A percentile compares a stretch with the other conserved stretches of the same genome.
Evolutionary conservation across 2,329 filamentous ascomycete genomes (phyloP).

Genomic region (Thyridium curvatum): DNA sequence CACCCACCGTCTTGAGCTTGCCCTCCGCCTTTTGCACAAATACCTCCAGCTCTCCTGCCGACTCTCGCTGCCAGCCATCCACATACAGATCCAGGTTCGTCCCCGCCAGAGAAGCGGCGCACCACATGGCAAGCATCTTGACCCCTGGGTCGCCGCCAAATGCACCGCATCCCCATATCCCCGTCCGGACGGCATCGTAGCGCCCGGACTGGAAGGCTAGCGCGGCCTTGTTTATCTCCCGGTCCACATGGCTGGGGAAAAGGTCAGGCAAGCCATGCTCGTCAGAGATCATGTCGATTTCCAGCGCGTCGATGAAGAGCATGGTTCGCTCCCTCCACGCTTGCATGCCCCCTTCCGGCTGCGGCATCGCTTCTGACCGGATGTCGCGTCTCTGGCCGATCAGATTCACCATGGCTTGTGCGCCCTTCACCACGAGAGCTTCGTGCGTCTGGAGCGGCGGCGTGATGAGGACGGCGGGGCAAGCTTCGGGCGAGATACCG

Average conservation of each 20-base stretch:
- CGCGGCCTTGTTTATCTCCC: slow-evolving; percentile 22
- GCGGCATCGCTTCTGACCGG: slow-evolving; percentile 4
- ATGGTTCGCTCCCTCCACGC: slow-evolving; percentile 18
- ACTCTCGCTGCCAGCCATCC: slow-evolving; percentile 6
- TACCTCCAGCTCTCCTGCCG: slow-evolving; percentile 10
- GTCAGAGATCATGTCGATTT: slow-evolving; percentile 20
- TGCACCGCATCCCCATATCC: slow-evolving; percentile 27
- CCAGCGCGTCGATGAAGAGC: slow-evolving; percentile 29
- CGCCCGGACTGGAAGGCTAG: slow-evolving; percentile 17
- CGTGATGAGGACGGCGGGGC: slow-evolving; percentile 24
- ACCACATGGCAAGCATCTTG: slow-evolving; percentile 23
- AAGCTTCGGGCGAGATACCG: slow-evolving; percentile 25
- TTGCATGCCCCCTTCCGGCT: neutral
- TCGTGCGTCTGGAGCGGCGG: slow-evolving; percentile 18
- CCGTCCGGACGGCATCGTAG: slow-evolving; percentile 14
- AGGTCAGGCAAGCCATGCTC: slow-evolving; percentile 17
- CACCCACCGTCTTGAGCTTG: slow-evolving; percentile 1
- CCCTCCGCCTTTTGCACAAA: slow-evolving; percentile 7
- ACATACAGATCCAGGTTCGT: slow-evolving; percentile 13
- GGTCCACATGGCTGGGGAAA: slow-evolving; percentile 13
- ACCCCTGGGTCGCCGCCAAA: slow-evolving; percentile 25
- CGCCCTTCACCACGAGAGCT: slow-evolving; percentile 17
- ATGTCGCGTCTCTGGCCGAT: slow-evolving; percentile 21
- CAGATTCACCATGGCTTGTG: slow-evolving; percentile 20
- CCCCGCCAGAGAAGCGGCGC: slow-evolving; percentile 18